Evolutionary conservation across 257 asterid genomes (phyloP).

Genomic region (Nicotiana benthamiana): DNA sequence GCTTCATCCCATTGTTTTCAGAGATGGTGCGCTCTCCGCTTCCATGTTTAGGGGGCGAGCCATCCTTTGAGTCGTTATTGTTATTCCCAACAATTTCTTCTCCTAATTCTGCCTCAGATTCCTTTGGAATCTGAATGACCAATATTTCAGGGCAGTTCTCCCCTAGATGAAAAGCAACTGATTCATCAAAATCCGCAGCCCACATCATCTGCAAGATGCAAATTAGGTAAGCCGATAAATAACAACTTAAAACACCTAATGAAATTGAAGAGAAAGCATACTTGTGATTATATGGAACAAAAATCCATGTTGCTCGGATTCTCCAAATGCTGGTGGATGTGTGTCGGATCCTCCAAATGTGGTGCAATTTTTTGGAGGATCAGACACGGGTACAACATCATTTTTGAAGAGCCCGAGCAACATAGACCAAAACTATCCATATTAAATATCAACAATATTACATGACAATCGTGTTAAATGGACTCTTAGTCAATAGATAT

Average conservation of each 20-base stretch:
- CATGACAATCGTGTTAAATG: neutral
- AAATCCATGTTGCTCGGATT: too few species aligned
- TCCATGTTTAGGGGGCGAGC: slow-evolving; percentile 39
- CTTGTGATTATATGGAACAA: neutral
- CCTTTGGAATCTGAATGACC: slow-evolving; percentile 55
- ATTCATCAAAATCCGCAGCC: slow-evolving; percentile 95
- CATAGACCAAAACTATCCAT: neutral
- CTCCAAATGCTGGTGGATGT: too few species aligned
- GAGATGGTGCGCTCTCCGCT: slow-evolving; percentile 37
- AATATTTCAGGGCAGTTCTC: slow-evolving; percentile 68
- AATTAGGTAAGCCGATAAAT: slow-evolving; percentile 2
- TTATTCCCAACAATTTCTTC: slow-evolving; percentile 44
- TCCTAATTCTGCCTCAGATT: slow-evolving; percentile 44
- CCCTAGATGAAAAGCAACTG: slow-evolving; percentile 52
- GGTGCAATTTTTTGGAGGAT: too few species aligned
- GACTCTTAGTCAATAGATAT: neutral
- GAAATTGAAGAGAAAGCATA: neutral
- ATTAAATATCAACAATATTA: slow-evolving; percentile 1
- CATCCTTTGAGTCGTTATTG: slow-evolving; percentile 31
- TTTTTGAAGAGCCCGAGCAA: too few species aligned
- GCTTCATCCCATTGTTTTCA: slow-evolving; percentile 42
- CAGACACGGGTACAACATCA: too few species aligned
- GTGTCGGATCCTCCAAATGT: too few species aligned
- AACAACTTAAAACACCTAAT: slow-evolving; percentile 7
- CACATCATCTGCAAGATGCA: slow-evolving; percentile 77